These are phyloP conservation scores for Setaria viridis DNA, from an alignment of 202 grass and related monocot species.

Conservation along the genomic window DNA sequence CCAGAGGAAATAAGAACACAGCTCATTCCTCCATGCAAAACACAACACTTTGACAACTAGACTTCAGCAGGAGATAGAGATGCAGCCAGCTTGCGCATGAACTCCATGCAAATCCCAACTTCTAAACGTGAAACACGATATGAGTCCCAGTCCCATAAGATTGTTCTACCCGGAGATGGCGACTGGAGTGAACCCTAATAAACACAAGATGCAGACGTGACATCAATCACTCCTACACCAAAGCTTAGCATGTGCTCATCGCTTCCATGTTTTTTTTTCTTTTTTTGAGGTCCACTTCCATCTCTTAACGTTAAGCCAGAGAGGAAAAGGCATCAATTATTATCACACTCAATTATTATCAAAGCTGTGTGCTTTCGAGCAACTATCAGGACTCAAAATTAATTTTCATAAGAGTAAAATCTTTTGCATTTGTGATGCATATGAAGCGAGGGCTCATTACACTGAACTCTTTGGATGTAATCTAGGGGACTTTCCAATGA, in stretches of 20 bases:
- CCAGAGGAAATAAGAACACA: background rate
- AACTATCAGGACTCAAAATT: too few species aligned
- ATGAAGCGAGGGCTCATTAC: too few species aligned
- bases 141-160: constrained; percentile 19
- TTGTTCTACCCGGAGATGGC: constrained; percentile 40
- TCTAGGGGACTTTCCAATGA: too few species aligned
- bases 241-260: background rate
- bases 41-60: background rate
- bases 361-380: too few species aligned
- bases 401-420: too few species aligned
- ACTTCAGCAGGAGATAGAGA: background rate
- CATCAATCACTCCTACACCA: background rate
- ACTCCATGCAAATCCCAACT: constrained; percentile 4
- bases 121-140: constrained; percentile 25
- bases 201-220: constrained; percentile 29
- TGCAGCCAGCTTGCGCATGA: constrained; percentile 26
- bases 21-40: background rate
- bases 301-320: background rate
- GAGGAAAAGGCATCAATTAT: background rate
- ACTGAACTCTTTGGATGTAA: too few species aligned
- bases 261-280: background rate
- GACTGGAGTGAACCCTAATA: constrained; percentile 28
- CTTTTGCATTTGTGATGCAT: too few species aligned
- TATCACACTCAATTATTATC: background rate
- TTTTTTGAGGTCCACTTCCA: background rate